Percentiles rank a stretch among this genome's conserved stretches.
phyloP scores from a whole-genome alignment of 1,139 yeast genomes.

The Sugiyamaella novakii region DNA sequence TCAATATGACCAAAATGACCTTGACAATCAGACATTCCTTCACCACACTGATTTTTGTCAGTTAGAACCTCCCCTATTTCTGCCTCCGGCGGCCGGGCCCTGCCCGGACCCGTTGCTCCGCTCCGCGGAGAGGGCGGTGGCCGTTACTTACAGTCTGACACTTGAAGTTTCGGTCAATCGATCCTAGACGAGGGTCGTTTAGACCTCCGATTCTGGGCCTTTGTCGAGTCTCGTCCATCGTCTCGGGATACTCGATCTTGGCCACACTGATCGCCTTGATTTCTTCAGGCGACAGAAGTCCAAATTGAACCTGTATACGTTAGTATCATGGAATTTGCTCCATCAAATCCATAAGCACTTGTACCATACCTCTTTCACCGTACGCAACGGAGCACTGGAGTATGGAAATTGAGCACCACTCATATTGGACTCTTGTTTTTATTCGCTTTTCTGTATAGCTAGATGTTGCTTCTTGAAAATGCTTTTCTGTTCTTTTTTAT shows the following conservation, averaged over 20 bases:
- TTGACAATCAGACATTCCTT: conserved; percentile 98
- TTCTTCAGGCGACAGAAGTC: conserved; percentile 96
- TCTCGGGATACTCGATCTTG: conserved; percentile 95
- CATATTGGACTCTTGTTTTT: conserved; percentile 31
- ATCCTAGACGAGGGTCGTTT: conserved; percentile 95
- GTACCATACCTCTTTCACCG: conserved; percentile 80
- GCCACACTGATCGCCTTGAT: conserved; percentile 96
- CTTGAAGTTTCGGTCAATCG: conserved; percentile 93
- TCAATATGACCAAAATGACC: conserved; percentile 99
- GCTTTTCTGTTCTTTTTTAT: too few species aligned
- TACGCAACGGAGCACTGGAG: conserved; percentile 96
- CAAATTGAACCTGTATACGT: conserved; percentile 76
- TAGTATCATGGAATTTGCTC: too few species aligned
- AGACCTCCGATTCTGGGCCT: conserved; percentile 96
- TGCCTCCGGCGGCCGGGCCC: conserved; percentile 8
- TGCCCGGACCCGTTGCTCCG: conserved; percentile 7
- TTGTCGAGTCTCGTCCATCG: conserved; percentile 96
- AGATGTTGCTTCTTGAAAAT: neutral
- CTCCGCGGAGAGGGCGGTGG: neutral
- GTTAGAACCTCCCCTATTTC: neutral
- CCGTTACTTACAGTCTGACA: conserved; percentile 70
- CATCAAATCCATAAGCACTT: too few species aligned
- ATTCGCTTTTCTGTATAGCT: neutral
- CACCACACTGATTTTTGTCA: conserved; percentile 65
- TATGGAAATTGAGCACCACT: conserved; percentile 69